Conservation (phyloP, 129 eudicot genomes). For the Heracleum sosnowskyi region DNA sequence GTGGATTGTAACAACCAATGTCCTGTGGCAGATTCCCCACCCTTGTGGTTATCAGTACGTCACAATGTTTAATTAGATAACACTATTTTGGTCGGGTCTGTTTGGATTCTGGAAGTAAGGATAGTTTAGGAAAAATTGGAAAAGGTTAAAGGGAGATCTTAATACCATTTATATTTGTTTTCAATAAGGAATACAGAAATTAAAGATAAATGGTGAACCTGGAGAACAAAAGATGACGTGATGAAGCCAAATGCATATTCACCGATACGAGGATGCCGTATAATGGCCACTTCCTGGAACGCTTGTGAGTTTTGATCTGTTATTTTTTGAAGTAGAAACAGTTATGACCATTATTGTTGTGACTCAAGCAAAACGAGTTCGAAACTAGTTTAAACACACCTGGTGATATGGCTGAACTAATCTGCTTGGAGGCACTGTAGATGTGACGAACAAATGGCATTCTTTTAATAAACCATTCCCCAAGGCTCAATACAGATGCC, state of each 20-base stretch:
- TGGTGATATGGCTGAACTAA: conserved; percentile 81
- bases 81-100: neutral
- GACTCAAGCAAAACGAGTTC: neutral
- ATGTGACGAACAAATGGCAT: conserved; percentile 81
- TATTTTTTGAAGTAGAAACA: neutral
- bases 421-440: conserved; percentile 79
- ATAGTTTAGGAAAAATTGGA: neutral
- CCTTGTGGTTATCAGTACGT: neutral
- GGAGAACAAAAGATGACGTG: conserved; percentile 73
- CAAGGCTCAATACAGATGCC: conserved; percentile 63
- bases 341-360: neutral
- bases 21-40: neutral
- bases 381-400: conserved; percentile 25
- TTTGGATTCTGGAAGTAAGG: neutral
- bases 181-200: neutral
- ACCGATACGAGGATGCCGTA: conserved; percentile 88
- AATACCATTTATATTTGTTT: neutral
- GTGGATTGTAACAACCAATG: neutral
- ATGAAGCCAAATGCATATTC: conserved; percentile 93
- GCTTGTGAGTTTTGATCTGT: conserved; percentile 88
- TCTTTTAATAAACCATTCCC: conserved; percentile 77
- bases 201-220: conserved; percentile 30
- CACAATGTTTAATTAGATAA: neutral
- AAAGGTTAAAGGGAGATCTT: neutral
- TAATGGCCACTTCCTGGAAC: conserved; percentile 76